Evolutionary conservation across 257 asterid species (phyloP).

Genomic region (Salvia rosmarinus): DNA sequence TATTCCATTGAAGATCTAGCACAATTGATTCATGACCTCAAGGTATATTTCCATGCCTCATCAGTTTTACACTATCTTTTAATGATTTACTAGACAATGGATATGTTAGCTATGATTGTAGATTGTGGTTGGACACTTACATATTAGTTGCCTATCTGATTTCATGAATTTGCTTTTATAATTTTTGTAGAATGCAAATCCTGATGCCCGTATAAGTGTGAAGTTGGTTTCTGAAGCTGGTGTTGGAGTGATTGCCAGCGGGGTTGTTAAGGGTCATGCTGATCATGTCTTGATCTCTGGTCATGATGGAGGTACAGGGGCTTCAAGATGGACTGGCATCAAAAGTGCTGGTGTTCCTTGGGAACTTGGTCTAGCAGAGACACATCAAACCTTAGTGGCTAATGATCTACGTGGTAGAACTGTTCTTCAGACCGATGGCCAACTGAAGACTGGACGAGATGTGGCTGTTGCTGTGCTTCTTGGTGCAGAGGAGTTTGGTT

Average conservation of each 20-base stretch:
- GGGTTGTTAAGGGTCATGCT: constrained; percentile 98
- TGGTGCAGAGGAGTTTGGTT: constrained; percentile 99
- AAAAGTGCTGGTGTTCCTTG: constrained; percentile 99
- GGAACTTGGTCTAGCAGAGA: constrained; percentile 99
- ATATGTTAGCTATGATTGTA: background rate
- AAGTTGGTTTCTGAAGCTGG: constrained; percentile 99
- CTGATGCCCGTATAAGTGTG: constrained; percentile 95
- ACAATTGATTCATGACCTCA: constrained; percentile 93
- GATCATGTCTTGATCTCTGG: constrained; percentile 97
- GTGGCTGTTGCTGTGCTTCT: constrained; percentile 97
- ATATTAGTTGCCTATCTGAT: background rate
- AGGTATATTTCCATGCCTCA: constrained; percentile 50
- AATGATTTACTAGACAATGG: background rate
- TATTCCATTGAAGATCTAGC: constrained; percentile 99
- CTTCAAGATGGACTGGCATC: constrained; percentile 98
- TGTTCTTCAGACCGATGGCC: constrained; percentile 94
- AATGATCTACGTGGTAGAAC: constrained; percentile 99
- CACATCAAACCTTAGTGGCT: constrained; percentile 98
- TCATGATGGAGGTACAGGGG: constrained; percentile 99
- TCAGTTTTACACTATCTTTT: background rate
- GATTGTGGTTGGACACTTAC: background rate
- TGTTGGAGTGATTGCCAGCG: constrained; percentile 97
- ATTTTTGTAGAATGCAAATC: constrained; percentile 80
- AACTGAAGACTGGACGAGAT: constrained; percentile 95
- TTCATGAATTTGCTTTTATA: constrained; percentile 10